Evolutionary conservation across 306 rosid species (phyloP), one percentile per base, ranked within the genome.

Genomic region (Lithocarpus polystachyus): DNA sequence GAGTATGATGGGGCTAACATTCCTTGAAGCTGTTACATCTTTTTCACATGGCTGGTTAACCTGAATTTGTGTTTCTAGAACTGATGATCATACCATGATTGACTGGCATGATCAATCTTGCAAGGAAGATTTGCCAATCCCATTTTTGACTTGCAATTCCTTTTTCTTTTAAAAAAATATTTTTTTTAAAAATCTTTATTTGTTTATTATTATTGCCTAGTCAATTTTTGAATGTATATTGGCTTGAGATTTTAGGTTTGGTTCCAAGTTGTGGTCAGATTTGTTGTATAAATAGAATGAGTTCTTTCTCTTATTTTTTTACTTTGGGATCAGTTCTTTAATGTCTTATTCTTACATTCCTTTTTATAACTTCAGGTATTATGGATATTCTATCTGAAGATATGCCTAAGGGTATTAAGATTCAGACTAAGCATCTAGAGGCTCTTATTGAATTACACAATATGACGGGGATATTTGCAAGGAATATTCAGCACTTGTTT

Each of bases 401-500:
- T 81, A 93, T 91, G 98, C 97, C 94, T 61, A 96, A 96, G 89
- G 99, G 99, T 79, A 90, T 84, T 81, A 96, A 89, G 88, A 89
- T 90, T 84, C 99, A 93, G 87, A 88, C 93, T 7, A 96, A 89
- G 87, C 99, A 96, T 83, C 83, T 96, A 74, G 97, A 90, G 80
- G 92, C 94, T 70, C 87, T 93, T 87, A 96, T 93, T 83, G 98
- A 93, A 71, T 87, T 96, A 56, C 99, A 96, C 88, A 93, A 86
- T 61, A 86, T 93, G 89, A 93, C 99, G 6, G 97, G 97, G 82
- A 84, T 94, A 77, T 93, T 96, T 87, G 96, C 98, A 37, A 87
- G 98, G 91, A 96, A 96, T 84, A 87, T 96, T 84, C 97, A 96
- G 82, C 96, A 93, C 84, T 87, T 93, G 51, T 96, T 96, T 91